phyloP scores from a whole-genome alignment of 306 rosid genomes.

The Abrus pulchellus region DNA sequence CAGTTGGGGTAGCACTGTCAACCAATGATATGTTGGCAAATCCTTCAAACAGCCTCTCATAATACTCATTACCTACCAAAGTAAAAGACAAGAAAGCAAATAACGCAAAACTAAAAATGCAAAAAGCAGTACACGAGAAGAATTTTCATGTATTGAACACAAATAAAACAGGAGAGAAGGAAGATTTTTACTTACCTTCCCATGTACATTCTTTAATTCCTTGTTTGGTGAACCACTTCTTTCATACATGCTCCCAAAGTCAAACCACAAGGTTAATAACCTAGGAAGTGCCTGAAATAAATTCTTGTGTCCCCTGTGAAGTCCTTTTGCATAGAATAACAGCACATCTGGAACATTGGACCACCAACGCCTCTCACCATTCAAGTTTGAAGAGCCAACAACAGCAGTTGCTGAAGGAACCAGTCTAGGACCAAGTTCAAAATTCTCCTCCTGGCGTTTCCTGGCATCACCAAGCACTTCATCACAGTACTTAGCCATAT shows the following conservation, averaged over 20 bases:
- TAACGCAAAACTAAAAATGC: conserved; percentile 39
- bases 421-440: conserved; percentile 65
- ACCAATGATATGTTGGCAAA: conserved; percentile 93
- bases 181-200: conserved; percentile 59
- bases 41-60: conserved; percentile 90
- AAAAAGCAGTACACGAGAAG: conserved; percentile 41
- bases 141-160: conserved; percentile 40
- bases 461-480: conserved; percentile 94
- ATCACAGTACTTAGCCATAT: conserved; percentile 92
- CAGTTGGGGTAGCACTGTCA: conserved; percentile 93
- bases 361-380: conserved; percentile 88
- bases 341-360: conserved; percentile 84
- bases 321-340: conserved; percentile 92
- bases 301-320: conserved; percentile 95
- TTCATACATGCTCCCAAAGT: conserved; percentile 88
- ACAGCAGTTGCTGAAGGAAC: conserved; percentile 59
- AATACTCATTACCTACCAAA: conserved; percentile 70
- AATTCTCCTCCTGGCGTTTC: conserved; percentile 92
- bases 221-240: conserved; percentile 68
- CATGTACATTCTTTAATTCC: conserved; percentile 69
- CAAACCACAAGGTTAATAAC: conserved; percentile 97
- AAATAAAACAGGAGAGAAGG: conserved; percentile 40
- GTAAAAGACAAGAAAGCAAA: conserved; percentile 45
- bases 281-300: conserved; percentile 98
- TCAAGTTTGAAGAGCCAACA: conserved; percentile 71